phyloP scores from a whole-genome alignment of 768 basidiomycete species.

The Trametes punicea region DNA sequence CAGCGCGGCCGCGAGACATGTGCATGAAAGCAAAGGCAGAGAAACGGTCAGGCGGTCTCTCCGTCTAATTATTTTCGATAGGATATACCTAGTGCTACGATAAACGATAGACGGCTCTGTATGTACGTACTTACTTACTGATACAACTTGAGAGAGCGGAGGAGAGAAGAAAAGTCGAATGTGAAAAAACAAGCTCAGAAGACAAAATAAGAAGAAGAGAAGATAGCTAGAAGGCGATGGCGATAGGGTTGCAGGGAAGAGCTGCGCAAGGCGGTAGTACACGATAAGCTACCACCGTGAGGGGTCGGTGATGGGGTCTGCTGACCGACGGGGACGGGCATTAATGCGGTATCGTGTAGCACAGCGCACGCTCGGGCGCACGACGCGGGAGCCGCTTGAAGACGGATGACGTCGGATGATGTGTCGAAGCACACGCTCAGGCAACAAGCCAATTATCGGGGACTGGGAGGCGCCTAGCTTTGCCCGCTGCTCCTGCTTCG shows the following conservation, averaged over 20 bases:
- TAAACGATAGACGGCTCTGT: slow-evolving; percentile 8
- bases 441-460: background rate
- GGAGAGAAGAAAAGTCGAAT: background rate
- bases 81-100: slow-evolving; percentile 13
- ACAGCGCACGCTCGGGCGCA: slow-evolving; percentile 2
- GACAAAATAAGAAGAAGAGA: background rate
- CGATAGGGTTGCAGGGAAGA: slow-evolving; percentile 10
- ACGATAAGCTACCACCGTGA: slow-evolving; percentile 11
- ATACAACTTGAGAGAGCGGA: slow-evolving; percentile 10
- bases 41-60: background rate
- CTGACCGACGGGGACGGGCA: slow-evolving; percentile 14
- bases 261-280: background rate
- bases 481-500: slow-evolving; percentile 11
- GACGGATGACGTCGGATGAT: slow-evolving; percentile 11
- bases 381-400: slow-evolving; percentile 12
- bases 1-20: too few species aligned
- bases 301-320: background rate
- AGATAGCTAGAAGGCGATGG: background rate
- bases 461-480: background rate
- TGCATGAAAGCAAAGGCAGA: background rate
- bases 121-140: slow-evolving; percentile 18
- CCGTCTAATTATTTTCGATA: slow-evolving; percentile 15
- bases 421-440: background rate
- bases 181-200: background rate
- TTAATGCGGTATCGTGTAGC: slow-evolving; percentile 6